Evolutionary conservation across 768 basidiomycete genomes (phyloP).

Genomic region (Amanita jacksonii): DNA sequence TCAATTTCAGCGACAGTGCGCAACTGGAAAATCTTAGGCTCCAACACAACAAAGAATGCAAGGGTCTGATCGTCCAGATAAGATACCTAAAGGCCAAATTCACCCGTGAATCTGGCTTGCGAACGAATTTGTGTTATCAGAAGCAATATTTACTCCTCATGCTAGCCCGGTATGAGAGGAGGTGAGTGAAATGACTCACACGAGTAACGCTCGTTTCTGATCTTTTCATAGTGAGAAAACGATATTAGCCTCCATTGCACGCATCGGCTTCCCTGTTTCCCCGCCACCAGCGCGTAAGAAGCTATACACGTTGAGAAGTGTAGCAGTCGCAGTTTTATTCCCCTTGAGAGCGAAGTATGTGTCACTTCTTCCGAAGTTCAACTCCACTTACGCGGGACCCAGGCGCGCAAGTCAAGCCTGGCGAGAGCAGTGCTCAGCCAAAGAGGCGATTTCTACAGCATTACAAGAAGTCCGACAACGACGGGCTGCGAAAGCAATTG

Average conservation of each 20-base stretch:
- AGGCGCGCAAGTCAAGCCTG: slow-evolving; percentile 57
- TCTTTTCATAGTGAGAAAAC: slow-evolving; percentile 44
- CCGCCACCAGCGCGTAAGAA: slow-evolving; percentile 26
- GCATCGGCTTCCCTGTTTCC: slow-evolving; percentile 56
- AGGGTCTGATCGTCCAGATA: slow-evolving; percentile 85
- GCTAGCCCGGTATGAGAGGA: slow-evolving; percentile 60
- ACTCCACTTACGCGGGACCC: not conserved
- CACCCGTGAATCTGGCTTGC: slow-evolving; percentile 73
- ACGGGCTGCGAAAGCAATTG: slow-evolving; percentile 23
- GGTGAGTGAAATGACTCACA: slow-evolving; percentile 30
- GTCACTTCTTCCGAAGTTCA: not conserved
- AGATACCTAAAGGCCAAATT: slow-evolving; percentile 88
- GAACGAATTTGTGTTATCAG: slow-evolving; percentile 72
- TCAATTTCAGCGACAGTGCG: slow-evolving; percentile 34
- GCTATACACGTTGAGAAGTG: slow-evolving; percentile 43
- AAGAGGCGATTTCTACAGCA: slow-evolving; percentile 53
- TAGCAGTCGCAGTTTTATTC: slow-evolving; percentile 54
- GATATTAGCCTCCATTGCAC: slow-evolving; percentile 67
- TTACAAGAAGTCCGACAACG: slow-evolving; percentile 60
- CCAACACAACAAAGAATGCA: slow-evolving; percentile 81
- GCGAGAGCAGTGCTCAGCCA: slow-evolving; percentile 52
- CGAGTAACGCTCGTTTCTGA: not conserved
- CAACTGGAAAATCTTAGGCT: slow-evolving; percentile 45
- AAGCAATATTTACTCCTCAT: slow-evolving; percentile 79
- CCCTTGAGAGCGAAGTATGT: slow-evolving; percentile 53